These are phyloP conservation scores for Phytopythium chamaehyphon DNA, from an alignment of 352 stramenopile species.

Conservation along the genomic window DNA sequence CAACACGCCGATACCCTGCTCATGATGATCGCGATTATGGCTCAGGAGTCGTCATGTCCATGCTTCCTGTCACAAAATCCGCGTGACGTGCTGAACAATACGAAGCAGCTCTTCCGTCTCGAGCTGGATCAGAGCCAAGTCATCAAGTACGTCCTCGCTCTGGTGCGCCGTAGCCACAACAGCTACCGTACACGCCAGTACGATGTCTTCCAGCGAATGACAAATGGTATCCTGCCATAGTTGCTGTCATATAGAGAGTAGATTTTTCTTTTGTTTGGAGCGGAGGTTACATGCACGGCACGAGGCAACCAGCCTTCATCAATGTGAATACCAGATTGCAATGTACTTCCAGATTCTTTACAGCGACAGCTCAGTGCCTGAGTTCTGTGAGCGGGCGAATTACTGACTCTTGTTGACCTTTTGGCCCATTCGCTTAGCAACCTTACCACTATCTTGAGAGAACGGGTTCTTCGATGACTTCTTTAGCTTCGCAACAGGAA, in stretches of 20 bases:
- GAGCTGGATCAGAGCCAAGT: slow-evolving; percentile 81
- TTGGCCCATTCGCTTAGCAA: slow-evolving; percentile 15
- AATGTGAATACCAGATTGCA: too few relatives aligned
- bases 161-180: slow-evolving; percentile 88
- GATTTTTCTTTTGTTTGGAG: not conserved
- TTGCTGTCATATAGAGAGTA: not conserved
- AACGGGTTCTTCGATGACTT: slow-evolving; percentile 82
- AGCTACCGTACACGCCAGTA: slow-evolving; percentile 90
- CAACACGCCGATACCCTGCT: slow-evolving; percentile 93
- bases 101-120: slow-evolving; percentile 77
- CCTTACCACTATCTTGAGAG: slow-evolving; percentile 19
- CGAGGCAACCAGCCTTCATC: too few relatives aligned
- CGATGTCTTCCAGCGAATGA: slow-evolving; percentile 90
- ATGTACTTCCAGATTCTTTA: not conserved
- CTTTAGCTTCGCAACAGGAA: slow-evolving; percentile 76
- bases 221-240: slow-evolving; percentile 88
- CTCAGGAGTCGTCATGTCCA: slow-evolving; percentile 93
- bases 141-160: slow-evolving; percentile 88
- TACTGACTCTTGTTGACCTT: slow-evolving; percentile 28
- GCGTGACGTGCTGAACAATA: slow-evolving; percentile 66
- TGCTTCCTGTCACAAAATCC: slow-evolving; percentile 91
- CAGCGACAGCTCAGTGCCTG: not conserved
- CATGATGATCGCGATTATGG: slow-evolving; percentile 97
- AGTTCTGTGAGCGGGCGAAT: not conserved
- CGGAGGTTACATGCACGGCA: not conserved